Percentiles rank a stretch among this genome's conserved stretches.
Evolutionary conservation across 176 grass and related monocot genomes (phyloP).

Genomic region (Eleusine coracana): DNA sequence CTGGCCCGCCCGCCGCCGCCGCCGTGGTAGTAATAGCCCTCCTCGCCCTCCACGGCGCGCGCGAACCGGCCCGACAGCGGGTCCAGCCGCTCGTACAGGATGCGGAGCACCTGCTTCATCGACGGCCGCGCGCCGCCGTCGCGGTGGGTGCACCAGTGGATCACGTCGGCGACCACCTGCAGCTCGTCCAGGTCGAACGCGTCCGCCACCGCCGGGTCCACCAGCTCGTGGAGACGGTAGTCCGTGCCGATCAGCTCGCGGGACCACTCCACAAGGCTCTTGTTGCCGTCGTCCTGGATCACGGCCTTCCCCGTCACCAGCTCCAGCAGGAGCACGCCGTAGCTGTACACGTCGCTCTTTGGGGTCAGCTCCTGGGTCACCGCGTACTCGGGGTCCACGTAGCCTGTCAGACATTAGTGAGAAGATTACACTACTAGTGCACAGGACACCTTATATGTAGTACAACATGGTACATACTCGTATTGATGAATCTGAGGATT

Average conservation of each 20-base stretch:
- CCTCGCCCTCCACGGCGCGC: constrained; percentile 65
- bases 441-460: not conserved
- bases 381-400: constrained; percentile 73
- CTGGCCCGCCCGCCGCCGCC: constrained; percentile 35
- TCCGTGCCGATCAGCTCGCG: constrained; percentile 66
- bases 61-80: constrained; percentile 67
- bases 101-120: constrained; percentile 90
- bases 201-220: constrained; percentile 69
- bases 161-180: constrained; percentile 75
- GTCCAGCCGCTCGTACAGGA: constrained; percentile 82
- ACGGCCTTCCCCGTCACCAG: constrained; percentile 76
- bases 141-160: constrained; percentile 77
- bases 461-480: not conserved
- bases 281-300: constrained; percentile 39
- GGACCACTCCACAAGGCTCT: constrained; percentile 68
- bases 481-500: not conserved
- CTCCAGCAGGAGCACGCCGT: constrained; percentile 84
- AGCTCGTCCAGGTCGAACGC: constrained; percentile 83
- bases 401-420: constrained; percentile 48
- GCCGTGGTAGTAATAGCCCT: constrained; percentile 57
- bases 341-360: constrained; percentile 92
- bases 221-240: constrained; percentile 69
- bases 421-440: not conserved
- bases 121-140: constrained; percentile 68
- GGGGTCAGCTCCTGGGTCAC: constrained; percentile 59